Percentiles rank a stretch among this genome's conserved stretches.
Conservation (phyloP, 768 basidiomycete genomes). For the Hygrophorus russula region DNA sequence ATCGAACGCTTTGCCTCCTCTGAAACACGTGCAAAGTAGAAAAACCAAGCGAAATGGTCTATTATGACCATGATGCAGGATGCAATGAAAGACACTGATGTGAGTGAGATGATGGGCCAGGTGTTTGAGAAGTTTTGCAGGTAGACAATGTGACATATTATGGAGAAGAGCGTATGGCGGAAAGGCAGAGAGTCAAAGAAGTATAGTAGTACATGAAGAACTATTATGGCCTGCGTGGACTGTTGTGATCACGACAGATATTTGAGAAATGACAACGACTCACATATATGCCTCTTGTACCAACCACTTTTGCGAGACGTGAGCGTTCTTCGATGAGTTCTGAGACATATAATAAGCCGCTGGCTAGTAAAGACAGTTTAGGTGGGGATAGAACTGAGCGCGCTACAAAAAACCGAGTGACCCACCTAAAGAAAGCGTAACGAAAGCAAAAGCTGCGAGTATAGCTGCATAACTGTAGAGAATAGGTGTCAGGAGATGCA, state of each 20-base stretch:
- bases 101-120: constrained; percentile 92
- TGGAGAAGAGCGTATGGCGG: constrained; percentile 64
- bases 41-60: constrained; percentile 97
- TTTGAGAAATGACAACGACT: constrained; percentile 18
- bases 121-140: constrained; percentile 81
- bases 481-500: constrained; percentile 5
- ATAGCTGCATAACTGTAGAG: constrained; percentile 61
- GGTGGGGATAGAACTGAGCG: not conserved
- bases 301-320: constrained; percentile 66
- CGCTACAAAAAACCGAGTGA: constrained; percentile 6
- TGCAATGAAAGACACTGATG: constrained; percentile 72
- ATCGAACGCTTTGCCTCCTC: constrained; percentile 45
- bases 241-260: constrained; percentile 6
- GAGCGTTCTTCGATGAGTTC: constrained; percentile 95
- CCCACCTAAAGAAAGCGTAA: constrained; percentile 85
- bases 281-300: constrained; percentile 84
- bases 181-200: constrained; percentile 76
- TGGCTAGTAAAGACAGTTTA: constrained; percentile 40
- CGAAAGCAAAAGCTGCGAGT: constrained; percentile 72
- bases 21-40: constrained; percentile 72
- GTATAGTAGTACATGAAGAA: constrained; percentile 67
- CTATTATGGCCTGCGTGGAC: constrained; percentile 56
- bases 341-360: constrained; percentile 86
- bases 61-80: constrained; percentile 78
- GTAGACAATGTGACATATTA: constrained; percentile 79